These are phyloP conservation scores for Nemania diffusa DNA, from an alignment of 2,329 filamentous ascomycete genomes.

Conservation along the genomic window DNA sequence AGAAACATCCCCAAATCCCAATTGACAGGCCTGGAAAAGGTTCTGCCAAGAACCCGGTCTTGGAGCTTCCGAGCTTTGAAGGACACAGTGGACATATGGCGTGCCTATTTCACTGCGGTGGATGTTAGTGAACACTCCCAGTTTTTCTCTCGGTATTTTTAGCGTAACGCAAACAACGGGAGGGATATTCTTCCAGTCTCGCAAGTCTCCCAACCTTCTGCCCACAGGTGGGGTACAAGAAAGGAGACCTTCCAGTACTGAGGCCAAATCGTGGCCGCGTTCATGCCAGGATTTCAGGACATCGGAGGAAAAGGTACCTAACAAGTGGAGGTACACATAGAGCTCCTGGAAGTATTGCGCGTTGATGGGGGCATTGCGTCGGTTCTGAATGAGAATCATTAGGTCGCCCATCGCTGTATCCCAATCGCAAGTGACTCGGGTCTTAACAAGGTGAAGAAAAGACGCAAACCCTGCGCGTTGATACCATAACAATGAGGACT, in stretches of 20 bases:
- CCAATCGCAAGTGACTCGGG: slow-evolving; percentile 49
- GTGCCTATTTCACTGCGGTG: slow-evolving; percentile 13
- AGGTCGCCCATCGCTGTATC: slow-evolving; percentile 44
- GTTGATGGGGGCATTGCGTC: slow-evolving; percentile 39
- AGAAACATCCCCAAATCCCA: slow-evolving; percentile 54
- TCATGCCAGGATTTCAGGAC: slow-evolving; percentile 2
- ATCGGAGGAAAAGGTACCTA: slow-evolving; percentile 46
- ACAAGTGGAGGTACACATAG: slow-evolving; percentile 48
- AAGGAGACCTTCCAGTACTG: neutral
- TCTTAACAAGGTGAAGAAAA: slow-evolving; percentile 35
- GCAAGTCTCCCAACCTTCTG: slow-evolving; percentile 22
- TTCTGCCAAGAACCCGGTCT: neutral
- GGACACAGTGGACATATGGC: slow-evolving; percentile 24
- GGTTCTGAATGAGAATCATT: slow-evolving; percentile 49
- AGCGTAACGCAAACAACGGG: slow-evolving; percentile 38
- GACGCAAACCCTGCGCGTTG: slow-evolving; percentile 27
- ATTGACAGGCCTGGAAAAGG: slow-evolving; percentile 54
- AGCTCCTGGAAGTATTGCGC: slow-evolving; percentile 22
- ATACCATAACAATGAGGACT: slow-evolving; percentile 15
- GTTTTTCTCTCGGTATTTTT: slow-evolving; percentile 32
- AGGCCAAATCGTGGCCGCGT: neutral
- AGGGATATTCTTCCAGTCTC: slow-evolving; percentile 34
- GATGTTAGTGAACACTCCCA: slow-evolving; percentile 18
- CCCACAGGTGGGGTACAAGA: neutral
- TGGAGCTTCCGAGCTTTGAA: slow-evolving; percentile 1